A percentile compares a stretch with the other conserved stretches of the same genome.
Conservation (phyloP, 2,329 filamentous ascomycete genomes). For the Ascochyta fabae region DNA sequence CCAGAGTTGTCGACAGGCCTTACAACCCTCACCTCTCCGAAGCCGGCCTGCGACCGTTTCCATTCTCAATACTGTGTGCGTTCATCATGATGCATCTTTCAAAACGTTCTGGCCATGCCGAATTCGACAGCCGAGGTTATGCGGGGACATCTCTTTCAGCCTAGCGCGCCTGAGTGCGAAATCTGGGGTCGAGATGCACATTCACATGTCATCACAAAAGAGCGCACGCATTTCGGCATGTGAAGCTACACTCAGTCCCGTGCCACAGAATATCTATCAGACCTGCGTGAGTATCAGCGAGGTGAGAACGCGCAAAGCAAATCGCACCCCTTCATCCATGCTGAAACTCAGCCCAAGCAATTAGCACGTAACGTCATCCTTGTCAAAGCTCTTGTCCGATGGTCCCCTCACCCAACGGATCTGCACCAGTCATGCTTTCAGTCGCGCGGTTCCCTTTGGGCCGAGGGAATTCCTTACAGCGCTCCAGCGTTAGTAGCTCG, state of each 20-base stretch:
- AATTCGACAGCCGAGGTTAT: slow-evolving; percentile 24
- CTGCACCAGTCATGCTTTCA: slow-evolving; percentile 15
- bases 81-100: slow-evolving; percentile 11
- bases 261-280: slow-evolving; percentile 13
- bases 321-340: neutral
- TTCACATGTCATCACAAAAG: slow-evolving; percentile 40
- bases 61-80: neutral
- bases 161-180: slow-evolving; percentile 11
- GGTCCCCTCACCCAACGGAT: slow-evolving; percentile 28
- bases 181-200: slow-evolving; percentile 23
- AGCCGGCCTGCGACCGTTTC: neutral
- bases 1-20: neutral
- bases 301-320: neutral
- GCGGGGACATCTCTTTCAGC: neutral
- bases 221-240: slow-evolving; percentile 30
- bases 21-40: neutral
- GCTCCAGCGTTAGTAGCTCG: slow-evolving; percentile 17
- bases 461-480: slow-evolving; percentile 35
- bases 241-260: slow-evolving; percentile 37
- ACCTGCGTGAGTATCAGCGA: neutral
- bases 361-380: slow-evolving; percentile 45
- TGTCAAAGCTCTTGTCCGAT: slow-evolving; percentile 27
- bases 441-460: slow-evolving; percentile 38
- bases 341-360: slow-evolving; percentile 29
- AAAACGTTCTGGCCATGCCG: slow-evolving; percentile 17